Base-by-base conservation (phyloP, 2,329 filamentous ascomycete species). In the Pleurostoma richardsiae region DNA sequence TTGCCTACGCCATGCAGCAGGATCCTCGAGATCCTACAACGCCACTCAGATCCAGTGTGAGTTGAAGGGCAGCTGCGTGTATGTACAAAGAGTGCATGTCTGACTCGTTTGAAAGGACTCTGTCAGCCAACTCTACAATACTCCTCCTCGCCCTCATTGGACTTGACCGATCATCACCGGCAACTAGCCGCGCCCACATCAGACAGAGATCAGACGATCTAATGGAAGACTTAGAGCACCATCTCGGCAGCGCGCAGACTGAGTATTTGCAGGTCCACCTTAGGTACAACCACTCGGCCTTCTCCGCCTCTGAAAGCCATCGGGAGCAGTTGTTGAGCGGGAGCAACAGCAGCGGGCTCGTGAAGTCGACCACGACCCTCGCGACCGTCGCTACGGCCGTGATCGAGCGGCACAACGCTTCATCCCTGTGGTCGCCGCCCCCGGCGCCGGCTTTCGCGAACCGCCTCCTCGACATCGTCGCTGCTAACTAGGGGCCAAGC, bases 221-320 rank as follows among this genome's bases (percentile, higher is more conserved):
- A 30, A 79, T 85, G 11, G 71, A 77, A 28, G 77, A 83, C 47
- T 66, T 85, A 8, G 78, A 84, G 55, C 63, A 67, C 30, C 72
- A 82, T 46, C 71, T 85, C 3, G 78, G 79, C 30, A 66, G 70
- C 44, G 65, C 66, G 4, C 60, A 60, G 26, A 68, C 68, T 11
- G 68, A 73, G 31, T 83, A 79, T 52, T 61, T 83, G 43, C 69
- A 69, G 3, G 65, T 83, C 11, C 66, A 66, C 26, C 53, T 84
- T 6, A 72, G 65, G 5, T 85, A 83, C 54, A 67, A 67, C 3
- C 79, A 84, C 54, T 79, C 80, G 0, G 75, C 70, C 0, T 82
- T 83, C 56, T 69, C 73, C 29, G n/a, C 19, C 28, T 31, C 30
- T 46, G n/a, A 27, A 30, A 4, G 39, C 11, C 7, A 33, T 36